Conservation (phyloP, 495 filamentous ascomycete species). For the Penicillium subrubescens region DNA sequence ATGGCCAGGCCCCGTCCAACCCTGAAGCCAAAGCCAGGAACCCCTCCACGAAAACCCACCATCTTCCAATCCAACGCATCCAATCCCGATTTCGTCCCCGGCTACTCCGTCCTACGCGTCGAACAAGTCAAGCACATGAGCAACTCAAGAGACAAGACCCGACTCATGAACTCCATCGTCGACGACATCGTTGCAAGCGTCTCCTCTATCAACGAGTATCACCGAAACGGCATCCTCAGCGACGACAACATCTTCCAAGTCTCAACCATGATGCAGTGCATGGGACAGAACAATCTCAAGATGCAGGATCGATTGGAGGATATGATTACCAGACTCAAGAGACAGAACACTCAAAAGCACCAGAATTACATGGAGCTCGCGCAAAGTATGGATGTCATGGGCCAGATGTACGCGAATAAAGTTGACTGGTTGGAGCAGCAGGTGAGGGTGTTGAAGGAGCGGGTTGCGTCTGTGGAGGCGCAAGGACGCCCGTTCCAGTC, state of each 20-base stretch:
- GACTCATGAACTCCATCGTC: slow-evolving; percentile 32
- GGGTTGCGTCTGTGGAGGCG: neutral
- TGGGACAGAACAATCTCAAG: slow-evolving; percentile 18
- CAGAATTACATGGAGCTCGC: slow-evolving; percentile 15
- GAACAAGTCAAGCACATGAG: neutral
- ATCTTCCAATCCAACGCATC: neutral
- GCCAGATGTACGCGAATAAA: slow-evolving; percentile 9
- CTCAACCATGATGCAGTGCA: slow-evolving; percentile 26
- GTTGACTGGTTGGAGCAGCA: slow-evolving; percentile 1
- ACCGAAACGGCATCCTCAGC: slow-evolving; percentile 19
- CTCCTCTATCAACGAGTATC: slow-evolving; percentile 23
- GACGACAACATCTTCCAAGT: slow-evolving; percentile 21
- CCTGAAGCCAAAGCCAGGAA: neutral
- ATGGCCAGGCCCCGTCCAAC: neutral
- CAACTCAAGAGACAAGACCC: slow-evolving; percentile 16
- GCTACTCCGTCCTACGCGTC: slow-evolving; percentile 18
- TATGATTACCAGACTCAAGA: slow-evolving; percentile 11
- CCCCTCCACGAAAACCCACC: neutral
- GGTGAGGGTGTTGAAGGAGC: neutral
- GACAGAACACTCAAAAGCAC: slow-evolving; percentile 19
- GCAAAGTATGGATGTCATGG: slow-evolving; percentile 15
- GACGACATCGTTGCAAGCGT: slow-evolving; percentile 33
- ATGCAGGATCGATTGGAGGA: slow-evolving; percentile 16
- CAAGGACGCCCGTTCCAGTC: neutral
- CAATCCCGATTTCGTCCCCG: neutral